Conservation (phyloP, 345 rosid species). For the Eucalyptus cloeziana region DNA sequence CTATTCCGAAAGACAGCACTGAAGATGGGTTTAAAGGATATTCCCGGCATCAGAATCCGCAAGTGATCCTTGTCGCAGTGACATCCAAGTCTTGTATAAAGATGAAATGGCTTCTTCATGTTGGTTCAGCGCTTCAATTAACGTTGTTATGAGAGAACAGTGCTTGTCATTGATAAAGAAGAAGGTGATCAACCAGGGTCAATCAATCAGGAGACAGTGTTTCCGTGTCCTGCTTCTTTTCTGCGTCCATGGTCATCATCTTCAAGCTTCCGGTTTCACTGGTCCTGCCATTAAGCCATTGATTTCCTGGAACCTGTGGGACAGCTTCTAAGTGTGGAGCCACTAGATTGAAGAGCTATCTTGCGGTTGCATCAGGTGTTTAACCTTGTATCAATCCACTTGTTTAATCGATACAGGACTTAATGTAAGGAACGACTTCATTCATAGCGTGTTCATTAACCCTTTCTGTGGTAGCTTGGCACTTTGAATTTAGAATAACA, state of each 20-base stretch:
- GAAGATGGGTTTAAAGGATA: slow-evolving; percentile 92
- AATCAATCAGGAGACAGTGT: not conserved
- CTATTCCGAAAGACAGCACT: slow-evolving; percentile 76
- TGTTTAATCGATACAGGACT: not conserved
- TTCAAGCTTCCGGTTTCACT: not conserved
- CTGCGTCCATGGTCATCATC: not conserved
- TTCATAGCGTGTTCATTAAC: not conserved
- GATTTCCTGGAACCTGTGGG: not conserved
- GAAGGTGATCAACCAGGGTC: not conserved
- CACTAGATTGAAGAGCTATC: not conserved
- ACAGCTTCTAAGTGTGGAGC: not conserved
- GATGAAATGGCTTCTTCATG: not conserved
- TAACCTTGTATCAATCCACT: not conserved
- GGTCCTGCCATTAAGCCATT: not conserved
- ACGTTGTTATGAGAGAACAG: not conserved
- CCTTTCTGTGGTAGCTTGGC: not conserved
- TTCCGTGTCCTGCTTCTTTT: not conserved
- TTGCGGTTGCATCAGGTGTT: not conserved
- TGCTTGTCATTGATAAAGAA: not conserved
- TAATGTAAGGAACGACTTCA: not conserved
- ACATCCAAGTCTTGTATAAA: not conserved
- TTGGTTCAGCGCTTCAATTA: not conserved
- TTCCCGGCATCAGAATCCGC: slow-evolving; percentile 55
- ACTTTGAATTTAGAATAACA: not conserved
- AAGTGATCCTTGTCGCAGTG: not conserved